phyloP scores from a whole-genome alignment of 257 asterid genomes.

The Jacaranda copaia region DNA sequence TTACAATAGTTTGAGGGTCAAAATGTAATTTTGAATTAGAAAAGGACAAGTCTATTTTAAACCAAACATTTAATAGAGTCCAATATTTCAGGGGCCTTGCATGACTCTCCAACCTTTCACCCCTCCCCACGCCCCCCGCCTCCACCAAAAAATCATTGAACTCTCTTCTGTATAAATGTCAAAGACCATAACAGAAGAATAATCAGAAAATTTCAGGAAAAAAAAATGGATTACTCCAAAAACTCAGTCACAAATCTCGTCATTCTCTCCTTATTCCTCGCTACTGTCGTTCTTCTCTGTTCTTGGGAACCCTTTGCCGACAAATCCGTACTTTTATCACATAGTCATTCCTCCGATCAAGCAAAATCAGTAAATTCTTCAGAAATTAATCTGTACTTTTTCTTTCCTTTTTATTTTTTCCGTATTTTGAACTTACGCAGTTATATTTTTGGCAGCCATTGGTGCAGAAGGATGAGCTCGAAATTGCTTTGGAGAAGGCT shows the following conservation, averaged over 20 bases:
- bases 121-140: background rate
- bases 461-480: slow-evolving; percentile 16
- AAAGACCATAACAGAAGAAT: background rate
- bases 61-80: background rate
- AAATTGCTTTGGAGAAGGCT: slow-evolving; percentile 55
- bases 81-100: slow-evolving; percentile 33
- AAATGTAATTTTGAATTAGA: background rate
- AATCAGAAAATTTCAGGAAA: too few relatives aligned
- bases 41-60: background rate
- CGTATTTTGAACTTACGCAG: too few relatives aligned
- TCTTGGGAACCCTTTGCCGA: slow-evolving; percentile 36
- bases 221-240: slow-evolving; percentile 43
- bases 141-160: background rate
- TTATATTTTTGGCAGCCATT: background rate
- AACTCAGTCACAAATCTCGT: slow-evolving; percentile 44
- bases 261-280: slow-evolving; percentile 41
- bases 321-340: slow-evolving; percentile 13
- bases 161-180: background rate
- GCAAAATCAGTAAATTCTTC: slow-evolving; percentile 33
- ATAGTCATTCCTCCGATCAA: background rate
- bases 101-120: slow-evolving; percentile 40
- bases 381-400: background rate
- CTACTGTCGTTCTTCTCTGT: slow-evolving; percentile 38
- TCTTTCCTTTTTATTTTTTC: background rate
- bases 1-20: background rate